phyloP scores from a whole-genome alignment of 257 asterid genomes.

The Cynanchum wilfordii region DNA sequence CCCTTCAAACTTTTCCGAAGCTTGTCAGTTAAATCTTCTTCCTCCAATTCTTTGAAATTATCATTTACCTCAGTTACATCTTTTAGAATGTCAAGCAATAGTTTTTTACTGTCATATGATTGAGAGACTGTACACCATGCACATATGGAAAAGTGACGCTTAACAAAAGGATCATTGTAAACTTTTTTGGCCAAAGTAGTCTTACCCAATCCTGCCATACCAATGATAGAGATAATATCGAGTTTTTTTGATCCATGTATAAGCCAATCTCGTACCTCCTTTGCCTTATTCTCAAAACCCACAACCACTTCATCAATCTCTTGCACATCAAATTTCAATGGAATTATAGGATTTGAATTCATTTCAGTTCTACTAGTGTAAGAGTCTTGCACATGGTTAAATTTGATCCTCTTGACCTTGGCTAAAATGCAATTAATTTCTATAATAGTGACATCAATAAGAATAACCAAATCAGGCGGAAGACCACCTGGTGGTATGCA shows the following conservation, averaged over 20 bases:
- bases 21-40: no score
- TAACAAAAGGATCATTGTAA: neutral
- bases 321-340: neutral
- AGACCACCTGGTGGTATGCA: no score
- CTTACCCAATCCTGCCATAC: constrained; percentile 19
- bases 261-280: neutral
- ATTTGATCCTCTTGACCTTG: neutral
- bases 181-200: constrained; percentile 11
- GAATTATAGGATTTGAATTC: neutral
- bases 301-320: neutral
- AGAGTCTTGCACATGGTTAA: neutral
- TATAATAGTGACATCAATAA: neutral
- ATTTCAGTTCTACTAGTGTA: neutral
- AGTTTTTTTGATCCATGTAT: neutral
- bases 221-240: constrained; percentile 9
- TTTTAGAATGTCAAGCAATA: no score
- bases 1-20: no score
- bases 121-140: neutral
- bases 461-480: no score
- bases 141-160: neutral
- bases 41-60: no score
- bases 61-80: no score
- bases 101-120: no score
- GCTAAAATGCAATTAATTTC: neutral
- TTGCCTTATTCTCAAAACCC: constrained; percentile 2